phyloP scores from a whole-genome alignment of 176 grass and related monocot species.

The Phoenix roebelenii region DNA sequence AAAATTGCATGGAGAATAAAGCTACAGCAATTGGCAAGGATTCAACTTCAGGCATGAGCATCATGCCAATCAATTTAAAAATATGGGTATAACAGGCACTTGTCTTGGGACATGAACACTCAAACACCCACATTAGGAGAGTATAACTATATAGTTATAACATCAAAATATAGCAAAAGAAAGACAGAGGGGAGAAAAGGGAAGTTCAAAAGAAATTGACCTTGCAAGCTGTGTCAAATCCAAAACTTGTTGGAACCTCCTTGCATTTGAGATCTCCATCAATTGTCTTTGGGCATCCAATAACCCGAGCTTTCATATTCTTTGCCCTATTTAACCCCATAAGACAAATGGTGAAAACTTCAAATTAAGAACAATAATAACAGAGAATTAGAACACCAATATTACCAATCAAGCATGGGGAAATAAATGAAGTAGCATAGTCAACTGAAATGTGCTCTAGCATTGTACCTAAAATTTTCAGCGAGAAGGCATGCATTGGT shows the following conservation, averaged over 20 bases:
- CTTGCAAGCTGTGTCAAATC: constrained; percentile 99
- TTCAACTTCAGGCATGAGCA: too few species aligned
- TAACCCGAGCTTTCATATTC: constrained; percentile 80
- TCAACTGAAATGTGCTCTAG: not conserved
- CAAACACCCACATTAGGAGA: too few species aligned
- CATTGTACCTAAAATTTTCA: constrained; percentile 71
- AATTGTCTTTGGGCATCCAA: constrained; percentile 98
- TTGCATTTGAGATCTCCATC: constrained; percentile 97
- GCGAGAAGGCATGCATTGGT: constrained; percentile 94
- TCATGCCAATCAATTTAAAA: too few species aligned
- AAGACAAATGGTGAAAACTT: constrained; percentile 7
- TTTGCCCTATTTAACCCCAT: constrained; percentile 38
- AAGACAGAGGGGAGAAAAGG: not conserved
- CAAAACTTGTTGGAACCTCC: constrained; percentile 97
- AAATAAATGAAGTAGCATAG: not conserved
- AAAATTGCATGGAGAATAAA: too few species aligned
- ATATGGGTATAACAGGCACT: too few species aligned
- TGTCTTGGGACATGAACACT: not conserved
- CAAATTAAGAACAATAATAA: not conserved
- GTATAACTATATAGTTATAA: too few species aligned
- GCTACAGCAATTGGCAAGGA: too few species aligned
- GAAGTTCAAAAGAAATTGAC: constrained; percentile 11
- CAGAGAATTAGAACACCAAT: not conserved
- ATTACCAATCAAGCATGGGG: too few species aligned
- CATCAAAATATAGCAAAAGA: too few species aligned